phyloP scores from a whole-genome alignment of 257 asterid genomes.

The Jasminum sambac region DNA sequence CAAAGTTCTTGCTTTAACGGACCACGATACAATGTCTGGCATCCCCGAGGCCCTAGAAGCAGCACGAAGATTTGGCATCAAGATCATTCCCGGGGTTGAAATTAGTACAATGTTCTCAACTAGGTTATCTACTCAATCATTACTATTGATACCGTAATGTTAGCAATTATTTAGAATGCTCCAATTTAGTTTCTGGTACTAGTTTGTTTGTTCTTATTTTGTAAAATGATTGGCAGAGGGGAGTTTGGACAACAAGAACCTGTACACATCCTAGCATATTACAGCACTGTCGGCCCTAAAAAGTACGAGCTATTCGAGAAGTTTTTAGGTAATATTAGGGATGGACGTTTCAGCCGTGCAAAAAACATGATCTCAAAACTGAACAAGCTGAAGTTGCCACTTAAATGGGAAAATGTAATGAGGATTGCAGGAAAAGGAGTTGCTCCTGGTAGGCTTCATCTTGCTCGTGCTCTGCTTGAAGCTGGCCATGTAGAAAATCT shows the following conservation, averaged over 20 bases:
- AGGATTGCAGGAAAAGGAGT: conserved; percentile 92
- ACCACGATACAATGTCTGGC: conserved; percentile 95
- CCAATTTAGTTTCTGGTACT: neutral
- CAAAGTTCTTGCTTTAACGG: conserved; percentile 91
- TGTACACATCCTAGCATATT: conserved; percentile 97
- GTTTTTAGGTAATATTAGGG: conserved; percentile 63
- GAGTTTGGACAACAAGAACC: conserved; percentile 74
- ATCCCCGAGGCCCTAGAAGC: conserved; percentile 91
- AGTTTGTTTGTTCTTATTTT: conserved; percentile 16
- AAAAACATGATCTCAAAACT: conserved; percentile 79
- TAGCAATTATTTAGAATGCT: neutral
- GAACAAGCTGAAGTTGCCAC: conserved; percentile 76
- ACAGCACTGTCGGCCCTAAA: conserved; percentile 88
- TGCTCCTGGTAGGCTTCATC: conserved; percentile 95
- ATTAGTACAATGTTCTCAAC: conserved; percentile 83
- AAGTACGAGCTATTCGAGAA: conserved; percentile 59
- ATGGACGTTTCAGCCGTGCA: conserved; percentile 87
- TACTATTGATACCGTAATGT: neutral
- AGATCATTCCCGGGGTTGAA: conserved; percentile 94
- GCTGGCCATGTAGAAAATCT: conserved; percentile 95
- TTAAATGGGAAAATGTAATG: conserved; percentile 79
- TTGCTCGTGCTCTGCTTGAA: conserved; percentile 97
- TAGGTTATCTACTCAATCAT: conserved; percentile 45
- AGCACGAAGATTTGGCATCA: conserved; percentile 88
- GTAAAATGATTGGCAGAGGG: conserved; percentile 47